Percentiles rank a stretch among this genome's conserved stretches.
Evolutionary conservation across 176 grass and related monocot genomes (phyloP).

Genomic region (Thinopyrum elongatum): DNA sequence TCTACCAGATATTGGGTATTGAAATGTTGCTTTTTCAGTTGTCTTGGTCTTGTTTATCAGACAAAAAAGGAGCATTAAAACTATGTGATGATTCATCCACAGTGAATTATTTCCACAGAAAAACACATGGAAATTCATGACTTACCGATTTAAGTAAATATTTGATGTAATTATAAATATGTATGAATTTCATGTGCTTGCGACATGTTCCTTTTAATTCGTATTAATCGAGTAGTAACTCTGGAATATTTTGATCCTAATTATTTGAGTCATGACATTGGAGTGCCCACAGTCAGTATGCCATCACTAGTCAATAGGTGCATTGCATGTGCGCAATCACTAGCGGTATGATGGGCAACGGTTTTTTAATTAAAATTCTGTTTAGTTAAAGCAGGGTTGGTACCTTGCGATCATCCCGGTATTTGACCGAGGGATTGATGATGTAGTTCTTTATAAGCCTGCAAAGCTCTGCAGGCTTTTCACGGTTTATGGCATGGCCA

Average conservation of each 20-base stretch:
- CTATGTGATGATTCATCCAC: background rate
- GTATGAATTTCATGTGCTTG: background rate
- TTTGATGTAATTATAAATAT: background rate
- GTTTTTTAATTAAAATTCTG: background rate
- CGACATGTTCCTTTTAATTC: background rate
- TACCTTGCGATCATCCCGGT: slow-evolving; percentile 50
- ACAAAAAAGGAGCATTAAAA: background rate
- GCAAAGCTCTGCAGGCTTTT: slow-evolving; percentile 74
- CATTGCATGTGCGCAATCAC: background rate
- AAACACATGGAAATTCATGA: background rate
- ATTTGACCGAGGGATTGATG: slow-evolving; percentile 35
- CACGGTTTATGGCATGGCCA: slow-evolving; percentile 84
- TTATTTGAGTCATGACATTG: background rate
- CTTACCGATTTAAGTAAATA: background rate
- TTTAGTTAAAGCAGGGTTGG: background rate
- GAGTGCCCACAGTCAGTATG: background rate
- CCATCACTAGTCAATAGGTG: background rate
- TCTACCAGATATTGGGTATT: background rate
- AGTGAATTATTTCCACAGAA: background rate
- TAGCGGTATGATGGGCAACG: background rate
- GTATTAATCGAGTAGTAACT: background rate
- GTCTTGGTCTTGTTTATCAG: background rate
- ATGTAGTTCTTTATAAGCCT: slow-evolving; percentile 62
- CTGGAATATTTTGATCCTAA: background rate
- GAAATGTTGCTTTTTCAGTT: background rate